Percentiles rank a stretch among this genome's conserved stretches.
These are phyloP conservation scores for Prunus davidiana DNA, from an alignment of 306 rosid species.

Conservation along the genomic window DNA sequence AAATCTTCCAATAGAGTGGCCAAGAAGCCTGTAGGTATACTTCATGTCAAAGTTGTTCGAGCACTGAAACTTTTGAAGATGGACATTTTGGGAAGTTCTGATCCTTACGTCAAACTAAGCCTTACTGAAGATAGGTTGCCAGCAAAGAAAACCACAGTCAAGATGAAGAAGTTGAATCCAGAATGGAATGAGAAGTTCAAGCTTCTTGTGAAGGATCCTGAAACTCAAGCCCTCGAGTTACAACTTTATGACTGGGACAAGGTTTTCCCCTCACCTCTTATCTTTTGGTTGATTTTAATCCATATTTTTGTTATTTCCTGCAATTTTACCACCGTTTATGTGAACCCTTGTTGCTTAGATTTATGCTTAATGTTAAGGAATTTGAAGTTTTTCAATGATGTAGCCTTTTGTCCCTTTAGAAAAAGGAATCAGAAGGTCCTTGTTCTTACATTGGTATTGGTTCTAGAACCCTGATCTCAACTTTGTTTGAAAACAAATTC, in stretches of 20 bases:
- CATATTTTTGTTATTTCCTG: background rate
- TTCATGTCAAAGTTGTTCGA: slow-evolving; percentile 84
- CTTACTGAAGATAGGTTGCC: slow-evolving; percentile 73
- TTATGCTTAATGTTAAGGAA: background rate
- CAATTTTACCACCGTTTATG: background rate
- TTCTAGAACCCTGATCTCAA: background rate
- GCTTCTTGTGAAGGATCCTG: slow-evolving; percentile 77
- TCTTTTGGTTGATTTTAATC: background rate
- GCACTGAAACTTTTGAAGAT: slow-evolving; percentile 73
- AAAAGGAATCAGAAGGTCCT: background rate
- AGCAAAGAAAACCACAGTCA: slow-evolving; percentile 69
- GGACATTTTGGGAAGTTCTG: slow-evolving; percentile 88
- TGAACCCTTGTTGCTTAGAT: background rate
- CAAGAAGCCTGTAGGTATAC: slow-evolving; percentile 89
- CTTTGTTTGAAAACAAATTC: background rate
- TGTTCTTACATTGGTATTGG: background rate
- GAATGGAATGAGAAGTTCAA: slow-evolving; percentile 95
- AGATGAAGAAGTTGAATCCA: slow-evolving; percentile 80
- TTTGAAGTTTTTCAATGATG: background rate
- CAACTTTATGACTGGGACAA: slow-evolving; percentile 97
- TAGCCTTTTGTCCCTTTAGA: background rate
- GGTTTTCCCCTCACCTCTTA: slow-evolving; percentile 36
- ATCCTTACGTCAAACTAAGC: slow-evolving; percentile 85
- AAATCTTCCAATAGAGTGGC: slow-evolving; percentile 42
- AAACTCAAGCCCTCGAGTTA: slow-evolving; percentile 78